Evolutionary conservation across 208 protist species (phyloP).

Genomic region (Acanthamoeba lenticulata): DNA sequence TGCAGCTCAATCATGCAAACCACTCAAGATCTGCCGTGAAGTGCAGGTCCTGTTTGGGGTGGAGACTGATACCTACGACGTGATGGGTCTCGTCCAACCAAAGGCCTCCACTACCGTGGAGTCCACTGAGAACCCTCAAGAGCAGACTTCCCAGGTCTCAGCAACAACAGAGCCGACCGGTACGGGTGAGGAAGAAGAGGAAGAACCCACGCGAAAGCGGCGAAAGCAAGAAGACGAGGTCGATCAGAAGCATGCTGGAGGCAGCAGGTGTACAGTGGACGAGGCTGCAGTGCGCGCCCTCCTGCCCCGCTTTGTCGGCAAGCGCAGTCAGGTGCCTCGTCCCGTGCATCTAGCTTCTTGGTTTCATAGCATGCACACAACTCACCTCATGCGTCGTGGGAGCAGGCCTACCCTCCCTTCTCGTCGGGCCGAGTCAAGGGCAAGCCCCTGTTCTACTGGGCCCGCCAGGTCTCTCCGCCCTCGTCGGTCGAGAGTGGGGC

Average conservation of each 20-base stretch:
- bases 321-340: constrained; percentile 43
- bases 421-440: constrained; percentile 61
- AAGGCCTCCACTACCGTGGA: too few relatives aligned
- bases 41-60: constrained; percentile 39
- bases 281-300: not conserved
- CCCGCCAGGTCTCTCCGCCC: not conserved
- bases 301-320: not conserved
- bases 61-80: constrained; percentile 59
- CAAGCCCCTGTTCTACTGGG: constrained; percentile 67
- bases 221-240: not conserved
- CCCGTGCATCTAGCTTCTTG: not conserved
- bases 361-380: not conserved
- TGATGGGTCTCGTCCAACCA: constrained; percentile 41
- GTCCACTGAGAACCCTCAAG: too few relatives aligned
- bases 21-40: not conserved
- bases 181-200: not conserved
- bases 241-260: not conserved
- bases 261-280: not conserved
- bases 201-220: not conserved
- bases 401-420: constrained; percentile 48
- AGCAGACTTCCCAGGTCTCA: too few relatives aligned
- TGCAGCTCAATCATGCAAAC: not conserved
- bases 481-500: too few relatives aligned
- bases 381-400: not conserved
- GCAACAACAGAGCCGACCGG: not conserved